Conservation (phyloP, 306 rosid genomes). For the Trifolium repens region DNA sequence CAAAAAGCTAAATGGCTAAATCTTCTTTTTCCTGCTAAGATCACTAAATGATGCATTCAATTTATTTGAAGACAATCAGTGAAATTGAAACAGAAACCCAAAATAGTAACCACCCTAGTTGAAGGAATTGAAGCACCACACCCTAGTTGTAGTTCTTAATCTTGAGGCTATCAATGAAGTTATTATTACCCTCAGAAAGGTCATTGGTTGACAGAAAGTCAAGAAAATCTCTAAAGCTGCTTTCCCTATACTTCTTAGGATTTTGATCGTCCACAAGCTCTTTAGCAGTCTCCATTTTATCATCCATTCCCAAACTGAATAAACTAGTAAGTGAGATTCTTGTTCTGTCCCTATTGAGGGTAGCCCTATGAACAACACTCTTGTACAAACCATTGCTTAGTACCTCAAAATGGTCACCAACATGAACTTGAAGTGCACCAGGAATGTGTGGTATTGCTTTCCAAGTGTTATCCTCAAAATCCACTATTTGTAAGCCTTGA, state of each 20-base stretch:
- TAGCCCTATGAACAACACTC: conserved; percentile 42
- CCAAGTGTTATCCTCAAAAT: conserved; percentile 27
- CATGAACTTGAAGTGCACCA: conserved; percentile 41
- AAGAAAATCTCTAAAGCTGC: conserved; percentile 65
- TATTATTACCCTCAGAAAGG: conserved; percentile 52
- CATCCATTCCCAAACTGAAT: conserved; percentile 41
- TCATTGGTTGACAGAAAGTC: conserved; percentile 53
- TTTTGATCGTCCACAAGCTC: conserved; percentile 36
- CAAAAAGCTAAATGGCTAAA: neutral
- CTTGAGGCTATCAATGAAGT: conserved; percentile 55
- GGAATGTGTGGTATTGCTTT: conserved; percentile 28
- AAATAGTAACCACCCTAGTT: neutral
- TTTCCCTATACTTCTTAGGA: conserved; percentile 31
- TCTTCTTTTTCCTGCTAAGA: neutral
- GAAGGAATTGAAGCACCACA: neutral
- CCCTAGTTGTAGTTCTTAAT: conserved; percentile 1
- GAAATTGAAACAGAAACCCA: neutral
- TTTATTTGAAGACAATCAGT: neutral
- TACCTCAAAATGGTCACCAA: conserved; percentile 45
- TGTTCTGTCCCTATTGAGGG: conserved; percentile 7
- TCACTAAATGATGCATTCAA: neutral
- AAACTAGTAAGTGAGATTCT: conserved; percentile 33
- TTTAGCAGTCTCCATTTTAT: conserved; percentile 20
- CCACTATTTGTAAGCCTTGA: conserved; percentile 32
- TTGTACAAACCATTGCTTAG: conserved; percentile 40